Conservation (phyloP, 305 asterid species). For the Andrographis paniculata region DNA sequence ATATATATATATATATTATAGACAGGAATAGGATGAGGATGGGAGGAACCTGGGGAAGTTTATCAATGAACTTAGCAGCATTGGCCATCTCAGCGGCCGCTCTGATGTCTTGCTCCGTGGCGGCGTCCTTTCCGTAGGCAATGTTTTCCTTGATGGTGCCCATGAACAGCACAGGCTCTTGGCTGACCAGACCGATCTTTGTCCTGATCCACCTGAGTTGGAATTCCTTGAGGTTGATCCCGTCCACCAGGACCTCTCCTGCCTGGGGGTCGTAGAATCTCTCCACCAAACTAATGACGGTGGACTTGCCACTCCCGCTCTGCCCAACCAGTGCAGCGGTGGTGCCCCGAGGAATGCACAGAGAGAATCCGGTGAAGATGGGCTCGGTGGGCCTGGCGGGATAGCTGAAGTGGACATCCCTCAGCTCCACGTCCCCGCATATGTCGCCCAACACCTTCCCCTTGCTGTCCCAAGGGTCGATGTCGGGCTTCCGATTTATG, state of each 20-base stretch:
- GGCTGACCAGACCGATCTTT: slow-evolving; percentile 79
- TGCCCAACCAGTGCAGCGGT: slow-evolving; percentile 89
- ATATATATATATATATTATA: too few species aligned
- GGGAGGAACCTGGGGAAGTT: slow-evolving; percentile 67
- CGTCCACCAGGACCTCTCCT: slow-evolving; percentile 72
- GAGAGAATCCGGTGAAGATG: slow-evolving; percentile 53
- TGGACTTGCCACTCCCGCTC: slow-evolving; percentile 93
- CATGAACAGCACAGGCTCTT: slow-evolving; percentile 69
- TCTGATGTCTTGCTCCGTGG: slow-evolving; percentile 57
- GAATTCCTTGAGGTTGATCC: slow-evolving; percentile 53
- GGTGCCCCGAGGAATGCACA: slow-evolving; percentile 45
- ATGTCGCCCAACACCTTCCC: slow-evolving; percentile 40
- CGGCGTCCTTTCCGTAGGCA: slow-evolving; percentile 63
- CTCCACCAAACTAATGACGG: slow-evolving; percentile 73
- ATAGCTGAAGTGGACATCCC: slow-evolving; percentile 50
- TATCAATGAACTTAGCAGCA: slow-evolving; percentile 75
- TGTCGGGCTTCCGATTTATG: slow-evolving; percentile 44
- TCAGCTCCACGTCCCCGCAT: slow-evolving; percentile 50
- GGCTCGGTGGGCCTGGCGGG: slow-evolving; percentile 52
- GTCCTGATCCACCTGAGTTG: slow-evolving; percentile 84
- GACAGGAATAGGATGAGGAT: not conserved
- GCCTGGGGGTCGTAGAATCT: slow-evolving; percentile 77
- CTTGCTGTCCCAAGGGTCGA: slow-evolving; percentile 37
- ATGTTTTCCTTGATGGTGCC: slow-evolving; percentile 76
- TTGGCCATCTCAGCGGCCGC: slow-evolving; percentile 64